Base-by-base conservation (phyloP, 164 flowering plant genomes). In the grape (Vitis vinifera) region DNA sequence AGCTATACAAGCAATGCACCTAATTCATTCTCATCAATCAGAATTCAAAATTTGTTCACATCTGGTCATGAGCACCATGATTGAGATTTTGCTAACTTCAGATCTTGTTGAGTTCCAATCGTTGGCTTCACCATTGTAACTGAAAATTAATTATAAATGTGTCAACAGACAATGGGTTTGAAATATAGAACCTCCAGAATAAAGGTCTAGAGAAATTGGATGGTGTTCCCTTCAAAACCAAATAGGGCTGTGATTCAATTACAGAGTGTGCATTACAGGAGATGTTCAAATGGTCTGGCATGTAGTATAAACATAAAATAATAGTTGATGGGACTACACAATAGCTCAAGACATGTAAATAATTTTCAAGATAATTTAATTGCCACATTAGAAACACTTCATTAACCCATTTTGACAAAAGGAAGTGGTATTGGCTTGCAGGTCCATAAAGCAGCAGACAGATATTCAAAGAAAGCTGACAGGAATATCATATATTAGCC, bases 31-130 rank as follows among this genome's bases (percentile, higher is more conserved):
- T 91, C 95, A 71, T 96, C 94, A 12, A 80, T 70, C 69, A 93
- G 73, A 74, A 85, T 79, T 77, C 23, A 96, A 76, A 60, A 93
- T 93, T 82, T 75, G 86, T 71, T 89, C 89, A 63, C 97, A 93
- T 87, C 99, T 88, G 30, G 79, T 67, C 73, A 89, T 68, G 12
- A 96, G 90, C 58, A 88, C 77, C 73, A 69, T 69, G 71, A 88
- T 75, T 51, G 97, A 77, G 59, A 90, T 81, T 79, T 82, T 88
- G 87, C 97, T 85, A 58, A 92, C 97, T 75, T 88, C 90, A 64
- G 82, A 79, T 86, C 90, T 87, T 62, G 82, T 71, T 8, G 74
- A 62, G 72, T 80, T 83, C 99, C 92, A 90, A 48, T 83, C 75
- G 58, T 68, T 61, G 10, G 71, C 80, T 76, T 76, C 84, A 57